Percentiles rank a stretch among this genome's conserved stretches.
phyloP scores from a whole-genome alignment of 2,329 filamentous ascomycete species.

The Pseudomassariella vexata region DNA sequence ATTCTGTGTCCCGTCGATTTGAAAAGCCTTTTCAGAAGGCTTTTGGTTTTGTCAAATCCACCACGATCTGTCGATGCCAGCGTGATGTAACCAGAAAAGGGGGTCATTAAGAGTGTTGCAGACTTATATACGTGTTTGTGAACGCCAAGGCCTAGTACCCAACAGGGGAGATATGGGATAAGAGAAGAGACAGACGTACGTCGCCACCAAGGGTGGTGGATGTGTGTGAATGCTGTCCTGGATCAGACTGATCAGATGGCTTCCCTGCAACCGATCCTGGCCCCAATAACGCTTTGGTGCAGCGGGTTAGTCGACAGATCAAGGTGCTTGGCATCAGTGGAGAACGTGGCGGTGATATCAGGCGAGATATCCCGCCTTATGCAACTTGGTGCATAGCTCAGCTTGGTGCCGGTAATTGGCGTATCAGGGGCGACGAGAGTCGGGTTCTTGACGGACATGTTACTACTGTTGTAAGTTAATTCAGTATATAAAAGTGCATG shows the following conservation, averaged over 20 bases:
- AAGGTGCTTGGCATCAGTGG: conserved; percentile 13
- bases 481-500: no score
- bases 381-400: conserved; percentile 11
- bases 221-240: no score
- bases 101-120: conserved; percentile 4
- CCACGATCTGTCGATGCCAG: conserved; percentile 17
- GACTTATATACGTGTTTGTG: no score
- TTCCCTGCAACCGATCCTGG: conserved; percentile 8
- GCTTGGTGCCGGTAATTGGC: conserved; percentile 14
- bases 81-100: conserved; percentile 10
- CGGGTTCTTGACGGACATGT: conserved; percentile 14
- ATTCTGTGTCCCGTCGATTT: conserved; percentile 16
- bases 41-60: conserved; percentile 20
- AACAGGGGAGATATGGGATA: no score
- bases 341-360: conserved; percentile 12
- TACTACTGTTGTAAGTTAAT: no score
- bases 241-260: no score
- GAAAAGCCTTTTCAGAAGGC: conserved; percentile 11
- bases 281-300: conserved; percentile 6
- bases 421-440: conserved; percentile 21
- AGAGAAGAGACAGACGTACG: no score
- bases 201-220: no score
- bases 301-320: conserved; percentile 16
- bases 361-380: conserved; percentile 9
- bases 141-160: no score